These are phyloP conservation scores for Maudiozyma saulgeensis DNA, from an alignment of 805 yeast species.

Conservation along the genomic window DNA sequence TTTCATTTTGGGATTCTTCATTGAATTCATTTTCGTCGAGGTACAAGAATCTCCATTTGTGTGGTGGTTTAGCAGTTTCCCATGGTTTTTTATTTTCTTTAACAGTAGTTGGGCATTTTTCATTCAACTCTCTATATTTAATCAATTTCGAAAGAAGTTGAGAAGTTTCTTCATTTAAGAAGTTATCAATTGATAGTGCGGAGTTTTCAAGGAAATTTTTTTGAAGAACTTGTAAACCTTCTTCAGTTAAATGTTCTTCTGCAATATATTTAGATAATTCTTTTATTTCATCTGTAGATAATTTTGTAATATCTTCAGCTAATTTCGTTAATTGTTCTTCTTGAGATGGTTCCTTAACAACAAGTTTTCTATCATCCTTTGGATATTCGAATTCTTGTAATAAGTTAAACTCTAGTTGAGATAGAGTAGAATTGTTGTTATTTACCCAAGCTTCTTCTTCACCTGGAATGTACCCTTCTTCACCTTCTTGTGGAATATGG, in stretches of 20 bases:
- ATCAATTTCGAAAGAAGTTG: conserved; percentile 36
- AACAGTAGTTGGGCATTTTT: conserved; percentile 46
- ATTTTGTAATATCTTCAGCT: conserved; percentile 10
- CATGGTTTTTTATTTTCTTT: conserved; percentile 61
- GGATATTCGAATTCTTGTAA: conserved; percentile 78
- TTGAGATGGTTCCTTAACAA: not conserved
- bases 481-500: conserved; percentile 92
- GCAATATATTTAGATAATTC: conserved; percentile 50
- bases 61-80: conserved; percentile 90
- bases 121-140: conserved; percentile 51
- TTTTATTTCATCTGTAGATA: conserved; percentile 35
- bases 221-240: conserved; percentile 36
- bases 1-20: conserved; percentile 5
- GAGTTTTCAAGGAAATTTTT: conserved; percentile 57
- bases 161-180: conserved; percentile 52
- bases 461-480: conserved; percentile 71
- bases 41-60: conserved; percentile 68
- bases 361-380: conserved; percentile 38
- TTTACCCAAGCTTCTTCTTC: conserved; percentile 56
- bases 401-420: conserved; percentile 66
- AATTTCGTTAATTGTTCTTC: conserved; percentile 1
- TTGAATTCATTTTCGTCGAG: conserved; percentile 16
- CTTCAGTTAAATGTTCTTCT: conserved; percentile 37
- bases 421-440: conserved; percentile 70
- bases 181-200: conserved; percentile 52